Base-by-base conservation (phyloP, 495 filamentous ascomycete genomes). In the Tuber microsphaerosporum region DNA sequence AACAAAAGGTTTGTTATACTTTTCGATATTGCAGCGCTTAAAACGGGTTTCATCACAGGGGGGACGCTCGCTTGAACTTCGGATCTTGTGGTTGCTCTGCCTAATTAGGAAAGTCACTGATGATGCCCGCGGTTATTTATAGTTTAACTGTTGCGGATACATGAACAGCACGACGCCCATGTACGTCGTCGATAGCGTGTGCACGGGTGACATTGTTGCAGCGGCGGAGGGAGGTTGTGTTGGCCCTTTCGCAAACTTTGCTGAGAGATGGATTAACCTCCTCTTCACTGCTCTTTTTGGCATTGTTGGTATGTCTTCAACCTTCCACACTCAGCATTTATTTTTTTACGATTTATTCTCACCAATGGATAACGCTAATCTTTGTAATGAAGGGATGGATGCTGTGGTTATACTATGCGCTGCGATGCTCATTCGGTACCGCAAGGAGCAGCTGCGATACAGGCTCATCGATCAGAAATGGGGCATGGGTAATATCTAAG, bases 81-180 rank as follows among this genome's bases (percentile, higher is more conserved):
- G 71, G n/a, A 37, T 12, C 48, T n/a, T 19, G 9, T 42, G 19
- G 4, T 84, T 82, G 51, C 56, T 12, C 26, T 65, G 26, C 56
- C 26, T 65, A 14, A 65, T 34, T 34, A 6, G 26, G 56, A 65
- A 65, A 34, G 56, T 65, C 5, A 2, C 56, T 65, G 56, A 65
- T 34, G 26, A 65, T 65, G 31, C 26, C 56, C 56, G 56, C 56
- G 34, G 26, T 65, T 65, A 65, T 65, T 31, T 65, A 74, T 79
- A 92, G 89, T 92, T 93, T 83, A 84, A 86, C 73, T 93, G 91
- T 88, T 93, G 91, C 78, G 91, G 91, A 51, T 93, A 91, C 84
- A 80, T 87, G 74, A 92, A 92, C 84, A 87, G 84, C 81, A 89
- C 89, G 34, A 87, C 88, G 12, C 90, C 89, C 34, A 86, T 86